These are phyloP conservation scores for Fragilaria radians DNA, from an alignment of 108 stramenopile genomes.

Conservation along the genomic window DNA sequence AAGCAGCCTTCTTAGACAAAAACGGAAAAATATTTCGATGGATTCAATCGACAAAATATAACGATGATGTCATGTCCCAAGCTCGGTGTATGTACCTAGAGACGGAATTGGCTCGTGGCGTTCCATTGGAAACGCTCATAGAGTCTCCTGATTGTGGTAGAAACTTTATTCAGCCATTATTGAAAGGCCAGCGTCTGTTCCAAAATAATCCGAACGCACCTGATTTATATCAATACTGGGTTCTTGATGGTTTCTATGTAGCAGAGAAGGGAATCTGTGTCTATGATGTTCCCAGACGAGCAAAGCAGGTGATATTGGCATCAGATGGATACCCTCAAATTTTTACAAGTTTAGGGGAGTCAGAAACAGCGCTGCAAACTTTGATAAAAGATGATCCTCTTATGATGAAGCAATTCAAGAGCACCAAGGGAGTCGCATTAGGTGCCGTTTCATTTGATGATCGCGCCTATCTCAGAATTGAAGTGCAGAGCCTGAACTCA, in stretches of 20 bases:
- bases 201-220: slow-evolving; percentile 4
- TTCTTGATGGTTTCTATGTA: not conserved
- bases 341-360: not conserved
- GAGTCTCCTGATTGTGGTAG: not conserved
- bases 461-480: too few species aligned
- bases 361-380: not conserved
- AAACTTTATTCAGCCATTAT: not conserved
- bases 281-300: not conserved
- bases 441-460: too few species aligned
- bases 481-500: too few species aligned
- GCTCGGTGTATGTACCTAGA: not conserved
- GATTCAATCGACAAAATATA: not conserved
- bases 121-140: not conserved
- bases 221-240: slow-evolving; percentile 1
- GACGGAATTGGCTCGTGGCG: not conserved
- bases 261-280: not conserved
- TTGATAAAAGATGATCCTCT: not conserved
- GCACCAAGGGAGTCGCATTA: too few species aligned
- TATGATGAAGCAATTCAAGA: too few species aligned
- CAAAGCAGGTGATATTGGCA: not conserved
- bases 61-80: not conserved
- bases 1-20: too few species aligned
- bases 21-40: too few species aligned
- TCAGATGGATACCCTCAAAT: slow-evolving; percentile 4
- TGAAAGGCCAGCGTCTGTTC: not conserved